Evolutionary conservation across 768 basidiomycete genomes (phyloP), one percentile per base, ranked within the genome.

Genomic region (Rhizopogon roseolus): DNA sequence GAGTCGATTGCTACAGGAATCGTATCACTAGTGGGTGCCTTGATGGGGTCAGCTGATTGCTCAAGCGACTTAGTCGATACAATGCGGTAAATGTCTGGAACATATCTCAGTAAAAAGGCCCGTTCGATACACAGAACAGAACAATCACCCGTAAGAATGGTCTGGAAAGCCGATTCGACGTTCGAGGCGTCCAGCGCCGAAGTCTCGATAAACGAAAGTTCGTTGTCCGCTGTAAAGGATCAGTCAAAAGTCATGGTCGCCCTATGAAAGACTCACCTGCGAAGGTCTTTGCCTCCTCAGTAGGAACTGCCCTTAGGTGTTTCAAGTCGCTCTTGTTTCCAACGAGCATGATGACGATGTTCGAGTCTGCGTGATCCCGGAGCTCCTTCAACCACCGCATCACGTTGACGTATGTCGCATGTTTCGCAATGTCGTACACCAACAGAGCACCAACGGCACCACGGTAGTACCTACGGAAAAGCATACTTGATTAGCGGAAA

Each of bases 291-390:
- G 95, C 96, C 77, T 99, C 97, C 48, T 99, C 97, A 29, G 95
- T 98, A 32, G 96, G 88, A 38, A 98, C 95, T 41, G 95, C 96
- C 59, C 97, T 77, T 63, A 98, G 71, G 69, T 98, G 97, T 75
- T 97, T 94, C 80, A 99, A 85, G 81, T 99, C 97, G 69, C 92
- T 94, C 87, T 99, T 98, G 80, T 98, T 98, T 11, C 93, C 93
- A 10, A 96, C 93, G 38, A 95, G 81, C 92, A 94, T 94, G 67
- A 96, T 96, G 50, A 91, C 92, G 55, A 93, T 93, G 76, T 89
- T 93, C 51, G 88, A 86, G 66, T 90, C 87, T 52, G 95, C 94
- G 65, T 98, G 94, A 69, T 98, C 94, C 57, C 94, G 84, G 48
- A 98, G 79, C 71, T 98, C 95, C 78, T 98, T 97, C 73, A 98